Conservation (phyloP, 768 basidiomycete genomes). For the Melanogaster broomeanus region DNA sequence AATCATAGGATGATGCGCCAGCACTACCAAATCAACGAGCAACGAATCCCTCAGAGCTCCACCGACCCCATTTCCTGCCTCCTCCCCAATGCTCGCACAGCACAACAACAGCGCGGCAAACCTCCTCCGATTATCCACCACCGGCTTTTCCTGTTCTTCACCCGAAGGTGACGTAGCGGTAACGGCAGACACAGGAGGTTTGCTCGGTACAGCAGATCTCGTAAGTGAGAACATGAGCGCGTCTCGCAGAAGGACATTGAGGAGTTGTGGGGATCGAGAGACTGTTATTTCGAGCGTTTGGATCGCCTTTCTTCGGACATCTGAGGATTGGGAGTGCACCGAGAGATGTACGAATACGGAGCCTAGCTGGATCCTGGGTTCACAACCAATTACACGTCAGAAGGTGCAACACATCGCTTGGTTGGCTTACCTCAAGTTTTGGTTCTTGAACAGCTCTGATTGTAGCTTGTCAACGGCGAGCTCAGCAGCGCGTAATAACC, state of each 20-base stretch:
- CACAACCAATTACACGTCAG: constrained; percentile 1
- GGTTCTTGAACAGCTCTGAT: constrained; percentile 52
- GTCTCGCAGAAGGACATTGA: constrained; percentile 58
- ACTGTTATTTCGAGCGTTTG: constrained; percentile 42
- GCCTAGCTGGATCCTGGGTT: constrained; percentile 59
- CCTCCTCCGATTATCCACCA: constrained; percentile 51
- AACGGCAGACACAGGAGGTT: constrained; percentile 16
- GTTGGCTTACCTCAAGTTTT: constrained; percentile 48
- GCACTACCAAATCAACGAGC: constrained; percentile 56
- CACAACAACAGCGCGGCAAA: constrained; percentile 56
- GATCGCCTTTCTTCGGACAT: constrained; percentile 52
- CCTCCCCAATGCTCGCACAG: constrained; percentile 41
- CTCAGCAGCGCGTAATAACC: constrained; percentile 72
- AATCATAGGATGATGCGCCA: constrained; percentile 72
- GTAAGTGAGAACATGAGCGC: constrained; percentile 51
- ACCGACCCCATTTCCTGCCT: constrained; percentile 47
- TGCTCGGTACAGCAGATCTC: constrained; percentile 32
- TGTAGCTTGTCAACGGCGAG: constrained; percentile 49
- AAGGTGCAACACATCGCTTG: neutral
- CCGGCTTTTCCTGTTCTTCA: constrained; percentile 42
- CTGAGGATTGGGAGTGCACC: constrained; percentile 54
- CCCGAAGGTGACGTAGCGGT: neutral
- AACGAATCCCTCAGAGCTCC: constrained; percentile 42
- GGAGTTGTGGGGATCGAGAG: constrained; percentile 44
- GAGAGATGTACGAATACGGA: constrained; percentile 69